Evolutionary conservation across 306 rosid genomes (phyloP).

Genomic region (Neltuma alba): DNA sequence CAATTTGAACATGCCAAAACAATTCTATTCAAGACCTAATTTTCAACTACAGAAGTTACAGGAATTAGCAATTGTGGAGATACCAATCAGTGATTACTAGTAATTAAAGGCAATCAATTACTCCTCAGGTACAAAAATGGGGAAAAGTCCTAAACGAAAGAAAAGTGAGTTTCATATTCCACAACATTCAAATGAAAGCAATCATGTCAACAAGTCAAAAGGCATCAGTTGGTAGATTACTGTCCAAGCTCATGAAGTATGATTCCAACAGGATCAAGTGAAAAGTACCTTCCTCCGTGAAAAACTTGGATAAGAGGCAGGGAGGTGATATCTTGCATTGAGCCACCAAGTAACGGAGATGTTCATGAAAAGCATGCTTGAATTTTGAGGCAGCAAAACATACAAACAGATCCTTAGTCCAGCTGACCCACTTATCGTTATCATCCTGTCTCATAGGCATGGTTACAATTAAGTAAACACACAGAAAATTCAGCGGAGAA

Average conservation of each 20-base stretch:
- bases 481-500: conserved; percentile 17
- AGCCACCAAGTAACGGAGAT: conserved; percentile 63
- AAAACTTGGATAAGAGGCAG: conserved; percentile 61
- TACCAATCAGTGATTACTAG: not conserved
- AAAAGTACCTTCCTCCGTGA: conserved; percentile 77
- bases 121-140: not conserved
- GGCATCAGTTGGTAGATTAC: conserved; percentile 8
- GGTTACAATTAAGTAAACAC: conserved; percentile 23
- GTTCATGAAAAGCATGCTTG: conserved; percentile 68
- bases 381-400: conserved; percentile 67
- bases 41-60: not conserved
- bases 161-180: not conserved
- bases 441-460: conserved; percentile 61
- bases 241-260: conserved; percentile 12
- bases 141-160: not conserved
- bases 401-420: conserved; percentile 65
- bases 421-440: conserved; percentile 60
- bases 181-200: not conserved
- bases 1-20: not conserved
- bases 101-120: not conserved
- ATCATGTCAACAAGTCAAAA: conserved; percentile 4
- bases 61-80: not conserved
- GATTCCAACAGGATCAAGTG: conserved; percentile 25
- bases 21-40: not conserved
- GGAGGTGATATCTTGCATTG: conserved; percentile 68